Percentiles rank a stretch among this genome's conserved stretches.
Evolutionary conservation across 148 eudicot genomes (phyloP).

Genomic region (Rhododendron henanense): DNA sequence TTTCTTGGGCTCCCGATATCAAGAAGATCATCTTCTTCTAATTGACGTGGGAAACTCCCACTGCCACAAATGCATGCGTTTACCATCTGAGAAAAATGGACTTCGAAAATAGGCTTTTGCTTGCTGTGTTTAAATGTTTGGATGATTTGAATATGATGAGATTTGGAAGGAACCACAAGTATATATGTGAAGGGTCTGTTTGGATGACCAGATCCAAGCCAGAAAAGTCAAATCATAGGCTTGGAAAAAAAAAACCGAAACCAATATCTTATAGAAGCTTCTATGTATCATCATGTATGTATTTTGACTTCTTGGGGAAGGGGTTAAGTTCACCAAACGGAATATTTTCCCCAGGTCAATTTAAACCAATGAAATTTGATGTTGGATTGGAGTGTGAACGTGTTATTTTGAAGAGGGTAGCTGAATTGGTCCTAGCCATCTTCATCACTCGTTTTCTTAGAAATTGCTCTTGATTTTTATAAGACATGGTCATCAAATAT

Average conservation of each 20-base stretch:
- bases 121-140: neutral
- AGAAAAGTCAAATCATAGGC: slow-evolving; percentile 8
- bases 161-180: neutral
- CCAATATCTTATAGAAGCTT: neutral
- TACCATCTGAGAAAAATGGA: slow-evolving; percentile 8
- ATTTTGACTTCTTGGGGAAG: slow-evolving; percentile 3
- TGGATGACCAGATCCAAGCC: neutral
- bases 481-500: neutral
- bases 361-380: neutral
- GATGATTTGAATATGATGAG: neutral
- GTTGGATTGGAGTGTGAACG: neutral
- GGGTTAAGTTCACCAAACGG: neutral
- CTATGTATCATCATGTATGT: neutral
- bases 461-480: neutral
- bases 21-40: neutral
- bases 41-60: neutral
- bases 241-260: neutral
- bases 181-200: neutral
- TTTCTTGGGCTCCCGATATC: slow-evolving; percentile 5
- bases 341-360: neutral
- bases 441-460: neutral
- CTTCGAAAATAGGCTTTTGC: neutral
- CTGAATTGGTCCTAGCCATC: neutral
- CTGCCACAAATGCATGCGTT: slow-evolving; percentile 18
- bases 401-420: neutral